Percentiles rank a stretch among this genome's conserved stretches.
These are phyloP conservation scores for Naegleria lovaniensis DNA, from an alignment of 208 protist genomes.

Conservation along the genomic window DNA sequence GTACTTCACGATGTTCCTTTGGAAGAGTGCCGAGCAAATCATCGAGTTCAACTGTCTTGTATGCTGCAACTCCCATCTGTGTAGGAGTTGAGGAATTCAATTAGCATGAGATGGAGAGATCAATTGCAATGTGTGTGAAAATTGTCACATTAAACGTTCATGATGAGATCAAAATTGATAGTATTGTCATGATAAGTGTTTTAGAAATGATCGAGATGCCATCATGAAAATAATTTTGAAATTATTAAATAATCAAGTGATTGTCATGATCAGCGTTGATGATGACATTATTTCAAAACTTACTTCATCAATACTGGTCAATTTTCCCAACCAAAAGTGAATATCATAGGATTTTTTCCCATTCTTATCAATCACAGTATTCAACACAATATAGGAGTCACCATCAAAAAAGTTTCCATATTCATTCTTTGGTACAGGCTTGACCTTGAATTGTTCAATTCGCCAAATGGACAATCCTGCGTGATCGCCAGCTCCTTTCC, in stretches of 20 bases:
- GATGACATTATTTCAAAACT: not conserved
- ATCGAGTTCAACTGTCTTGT: conserved; percentile 54
- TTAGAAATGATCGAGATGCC: too few relatives aligned
- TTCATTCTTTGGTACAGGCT: not conserved
- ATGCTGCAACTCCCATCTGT: conserved; percentile 41
- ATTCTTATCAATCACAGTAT: conserved; percentile 12
- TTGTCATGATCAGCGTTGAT: too few relatives aligned
- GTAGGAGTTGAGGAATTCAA: too few relatives aligned
- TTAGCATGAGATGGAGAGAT: too few relatives aligned
- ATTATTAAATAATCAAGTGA: too few relatives aligned
- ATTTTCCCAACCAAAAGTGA: conserved; percentile 49
- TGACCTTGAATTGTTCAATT: conserved; percentile 43
- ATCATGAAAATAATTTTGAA: too few relatives aligned
- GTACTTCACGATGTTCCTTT: conserved; percentile 45
- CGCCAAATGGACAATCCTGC: conserved; percentile 43
- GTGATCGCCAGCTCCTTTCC: conserved; percentile 25
- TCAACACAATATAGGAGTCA: conserved; percentile 47
- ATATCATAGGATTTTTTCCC: conserved; percentile 34
- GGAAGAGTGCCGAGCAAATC: conserved; percentile 36
- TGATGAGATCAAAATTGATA: too few relatives aligned
- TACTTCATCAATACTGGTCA: conserved; percentile 43
- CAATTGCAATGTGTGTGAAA: too few relatives aligned
- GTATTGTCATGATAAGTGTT: too few relatives aligned
- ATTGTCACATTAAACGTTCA: too few relatives aligned
- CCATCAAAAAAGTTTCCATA: conserved; percentile 42